A percentile compares a stretch with the other conserved stretches of the same genome.
Conservation (phyloP, 352 stramenopile species). For the Globisporangium sylvaticum region DNA sequence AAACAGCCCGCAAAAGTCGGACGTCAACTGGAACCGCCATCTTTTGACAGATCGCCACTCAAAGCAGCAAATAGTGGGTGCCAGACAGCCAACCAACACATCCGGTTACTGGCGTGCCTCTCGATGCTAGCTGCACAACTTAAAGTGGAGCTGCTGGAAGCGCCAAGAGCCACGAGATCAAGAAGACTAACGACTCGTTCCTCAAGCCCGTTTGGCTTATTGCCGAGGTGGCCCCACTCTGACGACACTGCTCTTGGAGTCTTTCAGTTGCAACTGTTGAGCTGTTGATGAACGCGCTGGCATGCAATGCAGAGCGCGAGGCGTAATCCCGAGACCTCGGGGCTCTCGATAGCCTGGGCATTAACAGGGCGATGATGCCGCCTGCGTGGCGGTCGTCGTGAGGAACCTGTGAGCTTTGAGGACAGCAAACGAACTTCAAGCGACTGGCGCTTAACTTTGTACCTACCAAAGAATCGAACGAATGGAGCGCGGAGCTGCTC, state of each 20-base stretch:
- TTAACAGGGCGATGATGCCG: background rate
- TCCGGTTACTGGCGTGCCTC: background rate
- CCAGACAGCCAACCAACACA: background rate
- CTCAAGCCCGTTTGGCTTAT: background rate
- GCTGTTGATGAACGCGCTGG: too few relatives aligned
- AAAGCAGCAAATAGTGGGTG: background rate
- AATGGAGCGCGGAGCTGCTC: background rate
- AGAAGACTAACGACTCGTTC: background rate
- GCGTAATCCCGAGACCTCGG: background rate
- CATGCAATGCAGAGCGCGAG: background rate
- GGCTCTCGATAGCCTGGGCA: background rate
- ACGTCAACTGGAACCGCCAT: background rate
- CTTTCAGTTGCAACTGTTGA: too few relatives aligned
- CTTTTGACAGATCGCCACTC: background rate
- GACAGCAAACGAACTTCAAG: background rate
- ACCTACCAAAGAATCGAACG: background rate
- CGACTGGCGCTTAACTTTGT: background rate
- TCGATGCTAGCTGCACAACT: background rate
- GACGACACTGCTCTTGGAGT: too few relatives aligned
- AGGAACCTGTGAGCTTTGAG: background rate
- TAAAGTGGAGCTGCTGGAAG: background rate
- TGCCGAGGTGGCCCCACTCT: too few relatives aligned
- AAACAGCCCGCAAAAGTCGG: background rate
- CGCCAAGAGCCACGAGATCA: background rate
- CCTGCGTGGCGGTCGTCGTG: background rate